Base-by-base conservation (phyloP, 352 stramenopile genomes). In the Pythium chondricola region DNA sequence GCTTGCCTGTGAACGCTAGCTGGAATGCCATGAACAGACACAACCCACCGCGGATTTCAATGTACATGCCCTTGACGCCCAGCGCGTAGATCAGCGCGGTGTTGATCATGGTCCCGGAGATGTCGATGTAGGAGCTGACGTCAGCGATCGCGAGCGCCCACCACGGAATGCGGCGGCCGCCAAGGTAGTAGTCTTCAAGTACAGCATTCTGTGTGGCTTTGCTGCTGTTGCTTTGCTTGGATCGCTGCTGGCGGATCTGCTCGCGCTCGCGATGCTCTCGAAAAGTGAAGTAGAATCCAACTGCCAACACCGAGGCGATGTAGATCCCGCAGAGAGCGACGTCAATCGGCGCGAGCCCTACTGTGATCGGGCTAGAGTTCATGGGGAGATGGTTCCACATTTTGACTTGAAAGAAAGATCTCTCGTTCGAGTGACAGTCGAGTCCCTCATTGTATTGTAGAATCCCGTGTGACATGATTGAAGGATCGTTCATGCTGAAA, bases 111-210 rank as follows among this genome's bases (percentile, higher is more conserved):
- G 79, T 90, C 1, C 79, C 76, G 3, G 74, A 85, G 44, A 91
- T 88, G 61, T 91, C 80, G 42, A 91, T 91, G 55, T 91, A 91
- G 46, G 74, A 87, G 61, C 76, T 88, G 45, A 91, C 80, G 52
- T 91, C 79, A 0, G 79, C 79, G 32, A 90, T 60, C 7, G 71
- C 79, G 16, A 90, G 58, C 20, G 74, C 74, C 62, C 79, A 88
- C 75, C 79, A 88, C 11, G 75, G 69, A 43, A 90, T 83, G 24
- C 64, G 65, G 4, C 74, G 65, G 17, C 75, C 74, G 2, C 79
- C 75, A 16, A 90, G 68, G 35, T 90, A 88, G 55, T 90, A 90
- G 38, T 87, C 74, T 33, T 90, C 75, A 20, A 88, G 50, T 14
- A 82, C 50, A 7, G 65, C 37, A 50, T 79, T 56, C 13, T 64